A percentile compares a stretch with the other conserved stretches of the same genome.
Evolutionary conservation across 306 rosid species (phyloP).

Genomic region (Datisca glomerata): DNA sequence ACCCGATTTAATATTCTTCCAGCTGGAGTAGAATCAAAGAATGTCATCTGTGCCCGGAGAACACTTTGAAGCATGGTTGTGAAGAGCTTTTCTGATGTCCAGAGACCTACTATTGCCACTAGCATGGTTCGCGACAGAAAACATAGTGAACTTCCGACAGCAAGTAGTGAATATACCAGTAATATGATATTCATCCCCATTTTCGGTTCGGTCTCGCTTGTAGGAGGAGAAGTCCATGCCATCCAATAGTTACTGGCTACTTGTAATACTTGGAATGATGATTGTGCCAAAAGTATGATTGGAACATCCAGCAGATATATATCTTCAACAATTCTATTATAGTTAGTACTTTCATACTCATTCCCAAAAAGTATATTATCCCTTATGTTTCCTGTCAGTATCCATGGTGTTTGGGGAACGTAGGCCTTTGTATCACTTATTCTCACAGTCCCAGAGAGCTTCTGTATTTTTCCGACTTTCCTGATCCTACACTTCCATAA

Average conservation of each 20-base stretch:
- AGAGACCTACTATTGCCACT: conserved; percentile 57
- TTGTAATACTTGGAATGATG: conserved; percentile 76
- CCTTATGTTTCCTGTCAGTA: conserved; percentile 71
- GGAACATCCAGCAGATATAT: too few relatives aligned
- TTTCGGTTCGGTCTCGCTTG: conserved; percentile 36
- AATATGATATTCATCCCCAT: conserved; percentile 39
- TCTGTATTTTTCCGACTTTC: conserved; percentile 90
- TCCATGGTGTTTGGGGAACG: conserved; percentile 92
- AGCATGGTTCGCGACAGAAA: conserved; percentile 48
- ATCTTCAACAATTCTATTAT: conserved; percentile 56
- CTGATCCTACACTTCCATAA: conserved; percentile 91
- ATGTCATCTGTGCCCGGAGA: conserved; percentile 84
- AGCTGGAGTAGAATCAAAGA: conserved; percentile 95
- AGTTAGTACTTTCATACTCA: conserved; percentile 37
- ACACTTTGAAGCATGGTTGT: conserved; percentile 57
- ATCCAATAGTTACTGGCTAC: conserved; percentile 95
- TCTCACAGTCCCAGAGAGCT: conserved; percentile 57
- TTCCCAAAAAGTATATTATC: conserved; percentile 82
- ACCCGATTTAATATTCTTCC: conserved; percentile 96
- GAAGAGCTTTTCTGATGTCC: conserved; percentile 69
- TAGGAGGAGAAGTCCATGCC: conserved; percentile 91
- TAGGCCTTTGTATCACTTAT: conserved; percentile 88
- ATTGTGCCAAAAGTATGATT: conserved; percentile 75
- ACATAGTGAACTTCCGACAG: conserved; percentile 61
- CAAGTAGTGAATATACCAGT: conserved; percentile 49